These are phyloP conservation scores for Suillus ampliporus DNA, from an alignment of 768 basidiomycete species.

Conservation along the genomic window DNA sequence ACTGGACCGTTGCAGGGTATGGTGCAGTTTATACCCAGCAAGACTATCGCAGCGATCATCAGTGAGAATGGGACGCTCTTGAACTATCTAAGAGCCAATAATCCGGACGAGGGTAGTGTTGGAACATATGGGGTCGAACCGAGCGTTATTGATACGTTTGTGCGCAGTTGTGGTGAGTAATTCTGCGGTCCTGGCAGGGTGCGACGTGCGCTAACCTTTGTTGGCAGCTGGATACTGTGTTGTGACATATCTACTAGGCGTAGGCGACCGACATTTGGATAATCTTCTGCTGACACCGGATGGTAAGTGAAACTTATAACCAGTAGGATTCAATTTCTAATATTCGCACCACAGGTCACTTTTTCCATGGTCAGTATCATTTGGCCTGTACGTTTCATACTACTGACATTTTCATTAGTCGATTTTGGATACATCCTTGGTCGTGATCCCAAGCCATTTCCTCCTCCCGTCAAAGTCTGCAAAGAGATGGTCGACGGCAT, in stretches of 20 bases:
- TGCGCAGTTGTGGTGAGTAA: constrained; percentile 89
- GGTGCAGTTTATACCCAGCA: constrained; percentile 95
- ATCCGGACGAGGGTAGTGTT: constrained; percentile 94
- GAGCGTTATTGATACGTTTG: constrained; percentile 92
- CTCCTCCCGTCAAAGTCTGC: constrained; percentile 97
- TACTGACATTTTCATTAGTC: constrained; percentile 53
- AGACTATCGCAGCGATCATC: constrained; percentile 93
- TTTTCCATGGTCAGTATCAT: constrained; percentile 86
- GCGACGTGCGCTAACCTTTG: constrained; percentile 18
- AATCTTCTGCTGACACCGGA: constrained; percentile 93
- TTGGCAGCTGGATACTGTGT: constrained; percentile 95
- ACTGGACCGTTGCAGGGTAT: constrained; percentile 93
- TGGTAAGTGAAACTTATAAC: constrained; percentile 50
- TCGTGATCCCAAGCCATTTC: constrained; percentile 96
- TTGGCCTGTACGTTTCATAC: constrained; percentile 3
- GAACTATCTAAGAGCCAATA: constrained; percentile 83
- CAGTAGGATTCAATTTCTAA: constrained; percentile 7
- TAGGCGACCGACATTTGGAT: constrained; percentile 96
- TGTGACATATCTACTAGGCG: constrained; percentile 93
- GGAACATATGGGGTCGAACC: constrained; percentile 96
- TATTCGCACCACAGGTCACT: constrained; percentile 63
- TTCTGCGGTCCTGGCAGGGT: constrained; percentile 1
- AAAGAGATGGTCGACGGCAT: constrained; percentile 99
- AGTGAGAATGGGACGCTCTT: constrained; percentile 89
- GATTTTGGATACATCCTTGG: constrained; percentile 99